These are phyloP conservation scores for Nepenthes gracilis DNA, from an alignment of 148 eudicot genomes.

Conservation along the genomic window DNA sequence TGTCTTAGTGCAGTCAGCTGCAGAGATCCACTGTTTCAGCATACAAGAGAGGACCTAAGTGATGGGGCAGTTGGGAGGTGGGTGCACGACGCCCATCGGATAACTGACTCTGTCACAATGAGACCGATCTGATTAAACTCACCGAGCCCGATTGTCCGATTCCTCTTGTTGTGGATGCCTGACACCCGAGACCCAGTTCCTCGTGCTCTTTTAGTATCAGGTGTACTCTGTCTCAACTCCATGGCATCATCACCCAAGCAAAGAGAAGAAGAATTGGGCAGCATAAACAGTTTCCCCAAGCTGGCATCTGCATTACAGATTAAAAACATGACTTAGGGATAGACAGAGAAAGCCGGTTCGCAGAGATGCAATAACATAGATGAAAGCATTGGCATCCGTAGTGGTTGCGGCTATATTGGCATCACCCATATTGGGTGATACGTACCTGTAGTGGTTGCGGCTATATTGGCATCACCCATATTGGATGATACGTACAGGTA, in stretches of 20 bases:
- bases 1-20: background rate
- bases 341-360: background rate
- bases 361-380: background rate
- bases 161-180: slow-evolving; percentile 67
- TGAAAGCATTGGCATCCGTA: too few relatives aligned
- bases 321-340: background rate
- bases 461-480: too few relatives aligned
- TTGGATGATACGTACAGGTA: too few relatives aligned
- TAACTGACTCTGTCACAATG: slow-evolving; percentile 59
- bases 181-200: slow-evolving; percentile 26
- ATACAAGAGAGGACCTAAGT: slow-evolving; percentile 71
- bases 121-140: slow-evolving; percentile 67
- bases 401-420: too few relatives aligned
- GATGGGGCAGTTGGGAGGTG: slow-evolving; percentile 58
- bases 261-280: slow-evolving; percentile 20
- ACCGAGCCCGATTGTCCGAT: slow-evolving; percentile 76
- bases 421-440: too few relatives aligned
- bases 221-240: slow-evolving; percentile 26
- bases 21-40: slow-evolving; percentile 17
- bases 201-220: slow-evolving; percentile 32
- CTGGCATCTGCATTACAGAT: slow-evolving; percentile 5
- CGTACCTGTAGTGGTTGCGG: too few relatives aligned
- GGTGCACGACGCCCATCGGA: slow-evolving; percentile 94
- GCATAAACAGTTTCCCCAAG: slow-evolving; percentile 23
- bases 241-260: slow-evolving; percentile 9